Base-by-base conservation (phyloP, 495 filamentous ascomycete species). In the Cercophora newfieldiana region DNA sequence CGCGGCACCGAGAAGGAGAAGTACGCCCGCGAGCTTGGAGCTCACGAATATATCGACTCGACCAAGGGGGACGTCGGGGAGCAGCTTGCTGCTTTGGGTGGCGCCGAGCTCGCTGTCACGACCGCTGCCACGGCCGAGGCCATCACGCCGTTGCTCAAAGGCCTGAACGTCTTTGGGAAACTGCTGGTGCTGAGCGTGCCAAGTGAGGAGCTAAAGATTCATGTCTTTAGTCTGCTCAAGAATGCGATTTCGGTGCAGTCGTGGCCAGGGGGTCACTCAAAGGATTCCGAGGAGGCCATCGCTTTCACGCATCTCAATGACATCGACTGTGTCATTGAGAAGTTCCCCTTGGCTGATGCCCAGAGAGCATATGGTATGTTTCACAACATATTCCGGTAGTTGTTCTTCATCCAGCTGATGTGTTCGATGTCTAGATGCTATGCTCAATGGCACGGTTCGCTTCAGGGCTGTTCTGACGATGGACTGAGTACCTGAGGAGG, bases 241-340 rank as follows among this genome's bases (percentile, higher is more conserved):
- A 47, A 61, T 5, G 72, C 68, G 10, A 26, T 82, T 6, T 85
- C 82, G 6, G 79, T 92, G 0, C 78, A 82, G 33, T 82, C 85
- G 16, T 91, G 86, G 84, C 86, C 88, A 0, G 80, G 76, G 48
- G 89, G 90, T 0, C 85, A 89, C 65, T 83, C 86, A 0, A 71
- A 82, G 1, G 89, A 92, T 70, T 77, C 77, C 4, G 89, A 91
- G 74, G 88, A 92, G 66, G 80, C 90, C 0, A 86, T 91, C 61
- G 70, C 67, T 10, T 91, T 91, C 70, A 78, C 89, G 0, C 63
- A 83, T 63, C 66, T 82, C 24, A 80, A 89, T 37, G 79, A 78
- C 7, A 78, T 91, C 37, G 82, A 87, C 64, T 90, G 87, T 72
- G 68, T 87, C 76, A 77, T 91, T 26, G 84, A 91, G 78, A 86